phyloP scores from a whole-genome alignment of 176 grass and related monocot genomes.

The Calamus simplicifolius region DNA sequence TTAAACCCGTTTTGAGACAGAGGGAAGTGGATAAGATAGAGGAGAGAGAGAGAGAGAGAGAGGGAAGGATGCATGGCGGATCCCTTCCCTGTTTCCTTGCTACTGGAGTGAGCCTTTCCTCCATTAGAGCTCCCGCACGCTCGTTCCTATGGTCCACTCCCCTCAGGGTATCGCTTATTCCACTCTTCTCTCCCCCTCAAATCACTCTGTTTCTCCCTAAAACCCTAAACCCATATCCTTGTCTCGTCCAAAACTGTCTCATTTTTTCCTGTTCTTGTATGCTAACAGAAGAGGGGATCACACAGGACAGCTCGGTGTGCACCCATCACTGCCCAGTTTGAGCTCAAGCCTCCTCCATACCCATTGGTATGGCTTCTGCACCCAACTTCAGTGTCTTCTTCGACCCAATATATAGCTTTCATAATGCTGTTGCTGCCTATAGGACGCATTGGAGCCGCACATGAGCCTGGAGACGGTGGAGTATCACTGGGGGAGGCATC shows the following conservation, averaged over 20 bases:
- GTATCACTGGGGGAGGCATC: slow-evolving; percentile 70
- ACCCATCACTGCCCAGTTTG: slow-evolving; percentile 24
- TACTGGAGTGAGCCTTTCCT: no score
- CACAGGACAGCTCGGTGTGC: background rate
- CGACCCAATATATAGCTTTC: background rate
- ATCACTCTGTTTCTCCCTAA: no score
- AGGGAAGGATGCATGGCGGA: background rate
- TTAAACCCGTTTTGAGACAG: no score
- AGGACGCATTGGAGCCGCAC: slow-evolving; percentile 77
- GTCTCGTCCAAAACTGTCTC: no score
- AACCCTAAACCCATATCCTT: no score
- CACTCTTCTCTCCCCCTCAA: no score
- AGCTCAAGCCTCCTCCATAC: slow-evolving; percentile 59
- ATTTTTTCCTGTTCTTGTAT: no score
- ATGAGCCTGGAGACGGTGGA: slow-evolving; percentile 69
- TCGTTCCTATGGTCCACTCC: no score
- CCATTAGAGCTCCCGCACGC: no score
- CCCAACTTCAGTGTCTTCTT: background rate
- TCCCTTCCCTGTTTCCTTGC: no score
- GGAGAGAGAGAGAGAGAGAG: background rate
- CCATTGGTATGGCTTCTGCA: slow-evolving; percentile 19
- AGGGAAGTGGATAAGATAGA: background rate
- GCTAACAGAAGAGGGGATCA: no score
- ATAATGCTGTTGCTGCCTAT: background rate
- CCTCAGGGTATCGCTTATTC: no score